Conservation (phyloP, 176 grass and related monocot genomes). For the Hordeum marinum region DNA sequence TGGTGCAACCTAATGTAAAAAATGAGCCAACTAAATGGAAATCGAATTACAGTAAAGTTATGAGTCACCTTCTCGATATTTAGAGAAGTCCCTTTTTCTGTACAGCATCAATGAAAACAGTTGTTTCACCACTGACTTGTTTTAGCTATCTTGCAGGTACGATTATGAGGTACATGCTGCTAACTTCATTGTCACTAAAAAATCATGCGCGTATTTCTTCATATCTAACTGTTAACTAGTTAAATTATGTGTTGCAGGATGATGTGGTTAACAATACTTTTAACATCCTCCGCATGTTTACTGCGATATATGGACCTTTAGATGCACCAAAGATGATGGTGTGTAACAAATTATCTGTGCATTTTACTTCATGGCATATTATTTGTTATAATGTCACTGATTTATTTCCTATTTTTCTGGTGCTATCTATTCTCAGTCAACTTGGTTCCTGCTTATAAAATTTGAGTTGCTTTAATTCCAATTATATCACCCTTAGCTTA, state of each 20-base stretch:
- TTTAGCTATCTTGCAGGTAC: constrained; percentile 64
- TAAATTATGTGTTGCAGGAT: constrained; percentile 47
- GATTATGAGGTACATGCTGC: constrained; percentile 85
- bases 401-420: constrained; percentile 8
- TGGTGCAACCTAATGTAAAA: background rate
- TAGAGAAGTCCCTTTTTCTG: background rate
- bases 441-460: constrained; percentile 5
- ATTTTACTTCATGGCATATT: background rate
- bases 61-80: background rate
- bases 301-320: constrained; percentile 74
- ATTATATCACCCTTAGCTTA: background rate
- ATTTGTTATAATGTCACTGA: constrained; percentile 1
- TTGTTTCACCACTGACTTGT: constrained; percentile 14
- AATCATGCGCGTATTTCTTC: background rate
- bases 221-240: constrained; percentile 18
- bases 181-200: constrained; percentile 20
- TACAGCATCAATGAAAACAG: background rate
- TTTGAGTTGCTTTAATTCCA: background rate
- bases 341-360: constrained; percentile 19
- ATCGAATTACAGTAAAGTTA: background rate
- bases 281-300: constrained; percentile 88
- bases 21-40: background rate
- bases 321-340: constrained; percentile 83
- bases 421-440: background rate
- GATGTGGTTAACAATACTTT: constrained; percentile 81